Percentiles rank a stretch among this genome's conserved stretches.
These are phyloP conservation scores for Xylaria sp. DNA, from an alignment of 2,329 filamentous ascomycete genomes.

Conservation along the genomic window DNA sequence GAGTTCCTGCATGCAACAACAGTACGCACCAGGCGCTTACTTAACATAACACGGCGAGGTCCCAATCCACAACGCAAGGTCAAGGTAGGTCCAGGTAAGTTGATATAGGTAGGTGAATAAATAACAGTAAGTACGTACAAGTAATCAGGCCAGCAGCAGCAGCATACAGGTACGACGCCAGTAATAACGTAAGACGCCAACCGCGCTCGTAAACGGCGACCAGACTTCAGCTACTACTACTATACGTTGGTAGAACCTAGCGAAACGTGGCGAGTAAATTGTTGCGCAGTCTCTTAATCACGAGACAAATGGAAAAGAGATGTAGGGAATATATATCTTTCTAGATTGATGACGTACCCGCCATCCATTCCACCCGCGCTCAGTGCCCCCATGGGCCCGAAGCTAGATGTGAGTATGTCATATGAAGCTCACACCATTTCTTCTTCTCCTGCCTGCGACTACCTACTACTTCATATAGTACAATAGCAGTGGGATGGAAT, in stretches of 20 bases:
- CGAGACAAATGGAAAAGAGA: not conserved
- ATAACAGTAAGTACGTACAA: not conserved
- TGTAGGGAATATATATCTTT: conserved; percentile 17
- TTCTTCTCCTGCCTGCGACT: not conserved
- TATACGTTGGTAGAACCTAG: no score
- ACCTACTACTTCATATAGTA: no score
- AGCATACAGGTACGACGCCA: not conserved
- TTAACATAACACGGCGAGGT: conserved; percentile 5
- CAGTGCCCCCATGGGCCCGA: conserved; percentile 4
- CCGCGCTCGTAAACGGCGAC: not conserved
- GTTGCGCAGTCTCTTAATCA: not conserved
- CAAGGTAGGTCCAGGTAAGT: not conserved
- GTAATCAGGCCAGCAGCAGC: not conserved
- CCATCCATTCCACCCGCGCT: not conserved
- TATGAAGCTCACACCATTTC: conserved; percentile 14
- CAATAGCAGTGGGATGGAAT: not conserved
- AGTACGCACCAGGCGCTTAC: not conserved
- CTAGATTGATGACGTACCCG: conserved; percentile 17
- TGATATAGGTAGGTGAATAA: no score
- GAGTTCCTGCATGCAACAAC: conserved; percentile 25
- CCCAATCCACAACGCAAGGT: not conserved
- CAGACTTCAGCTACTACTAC: no score
- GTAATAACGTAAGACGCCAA: not conserved
- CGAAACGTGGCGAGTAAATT: no score
- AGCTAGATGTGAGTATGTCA: conserved; percentile 13